These are phyloP conservation scores for Debaryomyces maramus DNA, from an alignment of 805 yeast species.

Conservation along the genomic window DNA sequence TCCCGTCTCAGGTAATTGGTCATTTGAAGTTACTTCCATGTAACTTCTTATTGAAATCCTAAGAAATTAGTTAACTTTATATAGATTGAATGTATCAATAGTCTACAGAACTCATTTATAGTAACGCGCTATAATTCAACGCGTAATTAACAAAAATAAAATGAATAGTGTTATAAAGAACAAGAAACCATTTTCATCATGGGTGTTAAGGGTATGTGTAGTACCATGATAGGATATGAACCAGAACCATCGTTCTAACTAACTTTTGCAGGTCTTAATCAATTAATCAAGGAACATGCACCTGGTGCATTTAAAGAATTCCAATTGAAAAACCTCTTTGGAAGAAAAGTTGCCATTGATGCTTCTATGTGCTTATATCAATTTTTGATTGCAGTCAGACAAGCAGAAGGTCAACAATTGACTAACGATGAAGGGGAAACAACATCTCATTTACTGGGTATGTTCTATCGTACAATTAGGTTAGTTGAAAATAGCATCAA, in stretches of 20 bases:
- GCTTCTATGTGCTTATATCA: slow-evolving; percentile 97
- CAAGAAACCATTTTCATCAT: slow-evolving; percentile 18
- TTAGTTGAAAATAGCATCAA: slow-evolving; percentile 92
- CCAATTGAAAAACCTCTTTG: slow-evolving; percentile 84
- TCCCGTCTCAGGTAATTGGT: slow-evolving; percentile 71
- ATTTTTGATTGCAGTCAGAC: slow-evolving; percentile 93
- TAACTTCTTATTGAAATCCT: slow-evolving; percentile 5
- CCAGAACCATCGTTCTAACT: slow-evolving; percentile 8
- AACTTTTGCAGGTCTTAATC: slow-evolving; percentile 64
- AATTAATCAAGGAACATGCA: slow-evolving; percentile 85
- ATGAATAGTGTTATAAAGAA: background rate
- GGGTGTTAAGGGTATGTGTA: slow-evolving; percentile 52
- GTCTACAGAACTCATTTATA: background rate
- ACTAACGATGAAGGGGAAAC: slow-evolving; percentile 90
- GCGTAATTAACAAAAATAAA: background rate
- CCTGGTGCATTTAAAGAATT: slow-evolving; percentile 74
- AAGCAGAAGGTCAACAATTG: slow-evolving; percentile 92
- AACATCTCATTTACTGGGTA: slow-evolving; percentile 90
- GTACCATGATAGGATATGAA: too few relatives aligned
- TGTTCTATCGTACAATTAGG: slow-evolving; percentile 89
- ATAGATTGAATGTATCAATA: slow-evolving; percentile 1
- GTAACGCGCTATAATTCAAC: background rate
- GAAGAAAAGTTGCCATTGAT: slow-evolving; percentile 96
- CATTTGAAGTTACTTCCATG: slow-evolving; percentile 51
- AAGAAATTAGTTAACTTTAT: background rate